Conservation (phyloP, 2,329 filamentous ascomycete species). For the Albophoma yamanashiensis region DNA sequence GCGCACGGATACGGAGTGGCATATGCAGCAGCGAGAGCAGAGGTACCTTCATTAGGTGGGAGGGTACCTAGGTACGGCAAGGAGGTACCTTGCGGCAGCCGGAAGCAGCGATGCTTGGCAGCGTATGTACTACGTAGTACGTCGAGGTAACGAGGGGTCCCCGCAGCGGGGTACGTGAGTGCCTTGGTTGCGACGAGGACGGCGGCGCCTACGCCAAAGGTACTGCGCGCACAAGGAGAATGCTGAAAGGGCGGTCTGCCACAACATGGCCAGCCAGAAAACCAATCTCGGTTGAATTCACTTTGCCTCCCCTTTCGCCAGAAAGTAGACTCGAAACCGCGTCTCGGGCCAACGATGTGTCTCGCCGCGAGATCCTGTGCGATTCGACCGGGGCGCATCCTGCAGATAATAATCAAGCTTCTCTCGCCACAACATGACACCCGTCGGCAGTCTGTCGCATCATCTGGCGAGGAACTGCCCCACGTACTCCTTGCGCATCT, state of each 20-base stretch:
- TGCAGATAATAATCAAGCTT: background rate
- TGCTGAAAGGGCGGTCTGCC: too few species aligned
- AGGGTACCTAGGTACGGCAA: too few species aligned
- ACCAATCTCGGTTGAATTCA: background rate
- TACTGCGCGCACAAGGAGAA: too few species aligned
- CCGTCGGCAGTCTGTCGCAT: background rate
- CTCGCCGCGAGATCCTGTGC: background rate
- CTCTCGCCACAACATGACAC: background rate
- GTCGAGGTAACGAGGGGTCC: background rate
- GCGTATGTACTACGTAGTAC: too few species aligned
- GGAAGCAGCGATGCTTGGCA: too few species aligned
- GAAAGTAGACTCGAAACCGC: background rate
- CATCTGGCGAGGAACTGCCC: slow-evolving; percentile 25
- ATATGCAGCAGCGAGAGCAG: too few species aligned
- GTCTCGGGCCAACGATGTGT: background rate
- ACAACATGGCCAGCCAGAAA: too few species aligned
- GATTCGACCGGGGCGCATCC: background rate
- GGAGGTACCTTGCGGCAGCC: too few species aligned
- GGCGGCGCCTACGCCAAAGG: too few species aligned
- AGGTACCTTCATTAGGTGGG: too few species aligned
- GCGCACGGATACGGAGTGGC: too few species aligned
- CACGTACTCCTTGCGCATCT: slow-evolving; percentile 70
- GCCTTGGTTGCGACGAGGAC: too few species aligned
- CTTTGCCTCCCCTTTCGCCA: background rate
- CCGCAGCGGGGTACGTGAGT: background rate